Evolutionary conservation across 495 filamentous ascomycete genomes (phyloP), one percentile per base, ranked within the genome.

Genomic region (Parmelia sp.): DNA sequence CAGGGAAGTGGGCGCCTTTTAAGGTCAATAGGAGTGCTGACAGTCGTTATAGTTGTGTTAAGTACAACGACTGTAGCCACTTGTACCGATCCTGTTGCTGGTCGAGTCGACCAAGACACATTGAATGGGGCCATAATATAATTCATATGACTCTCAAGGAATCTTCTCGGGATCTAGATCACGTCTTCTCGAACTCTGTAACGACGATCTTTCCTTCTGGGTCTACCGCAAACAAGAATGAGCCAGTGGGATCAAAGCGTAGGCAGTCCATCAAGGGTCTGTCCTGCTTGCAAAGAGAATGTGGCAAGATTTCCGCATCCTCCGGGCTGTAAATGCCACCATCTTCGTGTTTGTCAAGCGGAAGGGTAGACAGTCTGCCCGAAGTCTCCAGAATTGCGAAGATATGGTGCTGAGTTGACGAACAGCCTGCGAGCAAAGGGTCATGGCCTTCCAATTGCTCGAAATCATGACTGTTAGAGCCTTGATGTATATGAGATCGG

Each of bases 221-320:
- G 59, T 68, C 66, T 12, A 66, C 37, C 39, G 66, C 69, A 58
- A 63, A 64, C 27, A 70, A 33, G 2, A 35, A 60, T 19, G 29
- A 59, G 33, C 66, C 66, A 15, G 56, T 42, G 1, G 63, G 63
- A 17, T 68, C 60, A 58, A 70, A 70, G 19, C 59, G 29, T 15
- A 70, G n/a, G 17, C 51, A 44, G 29, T 47, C 37, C 15, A 42
- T 53, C 27, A 31, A 44, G 1, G 64, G 57, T 19, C 47, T 55
- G 21, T 58, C 51, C 29, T 53, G 44, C 14, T 49, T 25, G 45
- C 35, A 56, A 1, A 63, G 55, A 35, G 57, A 60, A 10, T 21
- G 14, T 10, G 37, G 2, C 11, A 64, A 36, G 33, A 47, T 55
- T 11, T 64, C 44, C 10, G 51, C 45, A 39, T 39, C 35, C 7